Conservation (phyloP, 2,329 filamentous ascomycete genomes). For the Coniochaeta ligniaria region DNA sequence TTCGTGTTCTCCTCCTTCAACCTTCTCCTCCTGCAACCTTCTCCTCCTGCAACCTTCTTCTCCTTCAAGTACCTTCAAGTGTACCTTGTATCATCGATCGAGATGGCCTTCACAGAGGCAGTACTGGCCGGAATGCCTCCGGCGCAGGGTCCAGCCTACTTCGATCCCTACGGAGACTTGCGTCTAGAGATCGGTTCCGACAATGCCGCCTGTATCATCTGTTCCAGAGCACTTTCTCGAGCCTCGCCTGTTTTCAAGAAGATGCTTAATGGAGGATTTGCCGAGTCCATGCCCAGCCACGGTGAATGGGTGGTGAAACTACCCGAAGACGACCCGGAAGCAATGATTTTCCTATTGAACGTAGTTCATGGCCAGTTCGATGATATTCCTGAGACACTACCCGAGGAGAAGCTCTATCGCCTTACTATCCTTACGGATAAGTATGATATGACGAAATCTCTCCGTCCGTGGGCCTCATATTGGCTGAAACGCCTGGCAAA, state of each 20-base stretch:
- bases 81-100: not conserved
- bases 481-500: constrained; percentile 12
- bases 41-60: not conserved
- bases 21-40: not conserved
- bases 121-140: not conserved
- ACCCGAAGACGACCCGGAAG: constrained; percentile 20
- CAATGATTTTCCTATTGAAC: constrained; percentile 19
- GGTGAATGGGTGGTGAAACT: constrained; percentile 19
- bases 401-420: constrained; percentile 16
- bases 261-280: constrained; percentile 20
- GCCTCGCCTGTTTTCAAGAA: constrained; percentile 18
- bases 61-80: not conserved
- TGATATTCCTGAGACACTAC: constrained; percentile 14
- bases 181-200: constrained; percentile 4
- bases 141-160: not conserved
- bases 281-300: constrained; percentile 11
- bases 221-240: constrained; percentile 18
- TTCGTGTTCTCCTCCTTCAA: not conserved
- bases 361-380: constrained; percentile 22
- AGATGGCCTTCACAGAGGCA: not conserved
- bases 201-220: constrained; percentile 12
- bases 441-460: constrained; percentile 18
- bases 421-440: constrained; percentile 21
- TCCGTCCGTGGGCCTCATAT: constrained; percentile 14
- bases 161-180: constrained; percentile 11